Conservation (phyloP, 352 stramenopile species). For the Globisporangium barbulae region DNA sequence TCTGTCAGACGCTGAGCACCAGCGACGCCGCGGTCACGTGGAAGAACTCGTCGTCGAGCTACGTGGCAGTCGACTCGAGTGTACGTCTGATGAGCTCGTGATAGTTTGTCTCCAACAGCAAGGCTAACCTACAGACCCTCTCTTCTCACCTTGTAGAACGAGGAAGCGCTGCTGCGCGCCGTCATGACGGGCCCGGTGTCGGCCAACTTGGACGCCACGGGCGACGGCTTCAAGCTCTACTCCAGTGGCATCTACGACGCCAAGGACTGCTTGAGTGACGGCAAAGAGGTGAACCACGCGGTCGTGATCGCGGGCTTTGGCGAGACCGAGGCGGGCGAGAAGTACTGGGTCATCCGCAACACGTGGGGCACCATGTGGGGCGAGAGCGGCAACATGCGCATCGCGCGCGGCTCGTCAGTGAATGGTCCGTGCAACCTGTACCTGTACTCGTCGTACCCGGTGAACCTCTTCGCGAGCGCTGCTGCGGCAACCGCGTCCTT, state of each 20-base stretch:
- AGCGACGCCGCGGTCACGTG: constrained; percentile 47
- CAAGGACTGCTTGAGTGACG: constrained; percentile 64
- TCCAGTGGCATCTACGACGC: constrained; percentile 84
- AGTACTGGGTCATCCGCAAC: constrained; percentile 91
- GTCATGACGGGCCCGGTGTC: constrained; percentile 67
- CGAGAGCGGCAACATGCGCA: constrained; percentile 79
- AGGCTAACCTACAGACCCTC: not conserved
- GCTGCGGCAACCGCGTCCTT: constrained; percentile 6
- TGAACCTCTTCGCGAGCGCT: constrained; percentile 36
- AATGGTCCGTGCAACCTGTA: constrained; percentile 77
- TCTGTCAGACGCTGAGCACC: constrained; percentile 29
- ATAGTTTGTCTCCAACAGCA: not conserved
- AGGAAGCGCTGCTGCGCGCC: constrained; percentile 61
- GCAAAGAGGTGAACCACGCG: constrained; percentile 83
- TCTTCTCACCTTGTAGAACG: constrained; percentile 18
- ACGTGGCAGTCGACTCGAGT: constrained; percentile 41
- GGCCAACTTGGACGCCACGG: constrained; percentile 70
- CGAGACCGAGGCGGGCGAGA: constrained; percentile 55
- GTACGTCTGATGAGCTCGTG: constrained; percentile 3
- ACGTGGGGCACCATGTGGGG: constrained; percentile 90
- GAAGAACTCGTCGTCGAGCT: constrained; percentile 43
- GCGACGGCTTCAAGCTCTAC: constrained; percentile 83
- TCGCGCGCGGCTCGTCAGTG: constrained; percentile 36
- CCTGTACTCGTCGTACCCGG: constrained; percentile 66
- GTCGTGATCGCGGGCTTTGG: constrained; percentile 86